Conservation (phyloP, 1,284 basidiomycete genomes). For the Lignosus rhinocerotis region DNA sequence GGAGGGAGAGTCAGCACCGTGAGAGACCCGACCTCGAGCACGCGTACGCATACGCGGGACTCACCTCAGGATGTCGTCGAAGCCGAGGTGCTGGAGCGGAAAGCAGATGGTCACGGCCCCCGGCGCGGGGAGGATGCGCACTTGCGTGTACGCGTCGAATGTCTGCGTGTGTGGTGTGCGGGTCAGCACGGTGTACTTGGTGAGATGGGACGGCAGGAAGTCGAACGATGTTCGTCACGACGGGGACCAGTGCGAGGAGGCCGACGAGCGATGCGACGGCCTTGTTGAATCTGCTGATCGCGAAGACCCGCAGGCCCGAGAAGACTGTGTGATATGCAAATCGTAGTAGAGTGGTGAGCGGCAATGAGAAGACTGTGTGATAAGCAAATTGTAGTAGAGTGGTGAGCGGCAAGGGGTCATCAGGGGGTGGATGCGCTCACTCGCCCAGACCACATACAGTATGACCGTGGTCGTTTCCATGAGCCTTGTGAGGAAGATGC, state of each 20-base stretch:
- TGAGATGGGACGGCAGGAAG: background rate
- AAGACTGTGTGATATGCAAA: background rate
- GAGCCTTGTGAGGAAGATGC: background rate
- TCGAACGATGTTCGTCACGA: background rate
- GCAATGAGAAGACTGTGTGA: background rate
- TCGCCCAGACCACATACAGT: background rate
- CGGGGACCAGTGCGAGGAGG: background rate
- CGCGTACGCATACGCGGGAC: background rate
- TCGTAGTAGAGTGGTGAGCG: background rate
- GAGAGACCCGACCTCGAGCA: too few species aligned
- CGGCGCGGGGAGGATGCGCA: background rate
- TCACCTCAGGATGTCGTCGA: background rate
- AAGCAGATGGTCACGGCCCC: background rate
- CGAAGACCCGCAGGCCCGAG: background rate
- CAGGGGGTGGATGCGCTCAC: background rate
- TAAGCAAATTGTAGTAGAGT: background rate
- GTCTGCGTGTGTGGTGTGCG: background rate
- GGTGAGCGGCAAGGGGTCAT: background rate
- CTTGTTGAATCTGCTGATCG: background rate
- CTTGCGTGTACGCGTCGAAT: background rate
- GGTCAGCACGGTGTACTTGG: background rate
- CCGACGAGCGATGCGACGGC: background rate
- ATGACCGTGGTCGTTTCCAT: background rate
- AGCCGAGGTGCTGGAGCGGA: background rate
- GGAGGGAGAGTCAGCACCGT: too few species aligned